Base-by-base conservation (phyloP, 345 rosid genomes). In the Physaria fendleri region DNA sequence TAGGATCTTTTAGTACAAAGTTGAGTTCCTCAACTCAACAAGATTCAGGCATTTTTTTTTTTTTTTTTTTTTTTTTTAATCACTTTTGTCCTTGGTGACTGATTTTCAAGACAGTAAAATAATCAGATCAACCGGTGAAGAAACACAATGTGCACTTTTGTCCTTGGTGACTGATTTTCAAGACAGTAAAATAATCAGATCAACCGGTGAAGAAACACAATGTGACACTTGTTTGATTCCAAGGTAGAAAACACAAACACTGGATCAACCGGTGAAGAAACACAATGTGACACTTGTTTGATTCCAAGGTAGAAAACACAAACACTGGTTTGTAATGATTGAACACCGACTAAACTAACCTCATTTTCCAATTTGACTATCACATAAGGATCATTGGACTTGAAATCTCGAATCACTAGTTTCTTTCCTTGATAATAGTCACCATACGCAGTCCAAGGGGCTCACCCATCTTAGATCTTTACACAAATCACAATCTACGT, bases 331-430 rank as follows among this genome's bases (percentile, higher is more conserved):
- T 33, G 37, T 14, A n/a, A 38, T 3, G 40, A 48, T n/a, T 30
- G 45, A 37, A 12, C 17, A 62, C 10, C 15, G 43, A 33, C 27
- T 4, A 14, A 14, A 35, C 55, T 18, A 15, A 83, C 99, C 88
- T 93, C 91, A 74, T 68, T 78, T 28, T 82, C 95, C 38, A 93
- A 74, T 80, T 89, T 93, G 80, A 85, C 64, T 13, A 93, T 77
- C 42, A 89, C 97, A 68, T 93, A 93, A 60, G 99, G 99, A 82
- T 93, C 99, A 64, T 97, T 93, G 65, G 79, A 84, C 76, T 81
- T 93, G 79, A 93, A 93, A 75, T 93, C 99, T 64, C 99, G 77
- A 56, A 93, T 85, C 25, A 61, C 99, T 58, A 93, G 72, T 27
- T 74, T 77, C 74, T 79, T 93, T 17, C 99, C 97, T 70, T 69